A percentile compares a stretch with the other conserved stretches of the same genome.
phyloP scores from a whole-genome alignment of 2,329 filamentous ascomycete species.

The Colletotrichum tofieldiae region DNA sequence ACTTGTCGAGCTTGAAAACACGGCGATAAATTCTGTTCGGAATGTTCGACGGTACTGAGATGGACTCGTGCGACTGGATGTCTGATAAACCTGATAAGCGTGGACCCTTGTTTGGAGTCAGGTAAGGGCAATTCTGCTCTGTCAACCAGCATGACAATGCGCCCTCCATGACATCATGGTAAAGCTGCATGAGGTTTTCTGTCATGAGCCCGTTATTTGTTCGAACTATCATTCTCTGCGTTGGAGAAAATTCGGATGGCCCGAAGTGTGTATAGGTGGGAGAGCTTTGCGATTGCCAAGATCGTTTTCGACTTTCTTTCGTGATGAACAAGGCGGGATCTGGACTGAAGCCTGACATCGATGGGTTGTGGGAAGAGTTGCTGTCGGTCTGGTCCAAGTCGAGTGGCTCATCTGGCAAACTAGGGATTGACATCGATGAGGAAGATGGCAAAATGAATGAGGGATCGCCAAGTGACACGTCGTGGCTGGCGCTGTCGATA shows the following conservation, averaged over 20 bases:
- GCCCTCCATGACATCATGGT: conserved; percentile 69
- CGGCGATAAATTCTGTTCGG: conserved; percentile 62
- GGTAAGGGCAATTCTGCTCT: conserved; percentile 67
- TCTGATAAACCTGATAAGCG: conserved; percentile 42
- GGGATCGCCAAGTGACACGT: neutral
- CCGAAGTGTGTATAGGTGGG: neutral
- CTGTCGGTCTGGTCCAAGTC: neutral
- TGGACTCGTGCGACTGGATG: conserved; percentile 51
- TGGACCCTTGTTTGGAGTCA: neutral
- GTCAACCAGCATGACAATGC: conserved; percentile 69
- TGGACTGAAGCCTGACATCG: neutral
- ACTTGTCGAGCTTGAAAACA: conserved; percentile 63
- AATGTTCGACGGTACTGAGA: conserved; percentile 50
- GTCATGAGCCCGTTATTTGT: conserved; percentile 57
- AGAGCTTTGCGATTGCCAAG: neutral
- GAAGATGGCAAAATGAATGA: conserved; percentile 12
- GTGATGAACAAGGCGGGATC: neutral
- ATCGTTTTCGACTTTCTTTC: conserved; percentile 3
- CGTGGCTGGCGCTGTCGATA: conserved; percentile 6
- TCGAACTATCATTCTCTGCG: conserved; percentile 47
- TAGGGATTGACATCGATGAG: conserved; percentile 4
- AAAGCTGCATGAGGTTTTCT: conserved; percentile 63
- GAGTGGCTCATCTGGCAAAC: neutral
- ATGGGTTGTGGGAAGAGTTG: neutral
- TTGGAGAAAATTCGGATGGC: conserved; percentile 40